Percentiles rank a stretch among this genome's conserved stretches.
These are phyloP conservation scores for Nidularia pulvinata DNA, from an alignment of 768 basidiomycete genomes.

Conservation along the genomic window DNA sequence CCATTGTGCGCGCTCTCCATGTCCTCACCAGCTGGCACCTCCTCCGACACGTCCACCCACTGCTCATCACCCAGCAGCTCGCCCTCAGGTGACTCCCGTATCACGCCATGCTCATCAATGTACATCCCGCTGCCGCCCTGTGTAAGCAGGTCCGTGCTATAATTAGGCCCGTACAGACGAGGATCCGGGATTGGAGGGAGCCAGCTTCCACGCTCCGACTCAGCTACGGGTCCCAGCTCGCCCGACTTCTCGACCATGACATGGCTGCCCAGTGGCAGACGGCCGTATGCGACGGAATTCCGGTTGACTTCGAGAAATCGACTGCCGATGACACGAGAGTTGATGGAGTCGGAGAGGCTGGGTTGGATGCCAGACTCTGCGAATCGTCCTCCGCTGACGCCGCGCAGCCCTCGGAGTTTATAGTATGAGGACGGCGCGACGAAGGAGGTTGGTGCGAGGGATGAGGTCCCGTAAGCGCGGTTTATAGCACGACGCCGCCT, in stretches of 20 bases:
- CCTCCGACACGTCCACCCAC: slow-evolving; percentile 60
- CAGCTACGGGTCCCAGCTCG: slow-evolving; percentile 36
- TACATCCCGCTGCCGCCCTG: slow-evolving; percentile 19
- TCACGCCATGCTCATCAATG: slow-evolving; percentile 32
- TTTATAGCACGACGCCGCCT: slow-evolving; percentile 51
- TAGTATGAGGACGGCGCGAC: slow-evolving; percentile 82
- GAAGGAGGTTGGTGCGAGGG: slow-evolving; percentile 76
- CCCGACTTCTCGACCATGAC: slow-evolving; percentile 53
- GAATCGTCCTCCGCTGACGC: slow-evolving; percentile 60
- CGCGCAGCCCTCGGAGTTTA: slow-evolving; percentile 62
- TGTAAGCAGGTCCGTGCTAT: slow-evolving; percentile 26
- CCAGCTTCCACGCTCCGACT: slow-evolving; percentile 24
- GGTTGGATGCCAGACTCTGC: slow-evolving; percentile 39
- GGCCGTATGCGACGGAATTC: slow-evolving; percentile 54
- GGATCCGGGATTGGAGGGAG: slow-evolving; percentile 52
- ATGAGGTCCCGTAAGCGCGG: slow-evolving; percentile 66
- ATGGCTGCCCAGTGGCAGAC: slow-evolving; percentile 60
- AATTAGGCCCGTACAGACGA: slow-evolving; percentile 54
- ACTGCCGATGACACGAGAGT: slow-evolving; percentile 63
- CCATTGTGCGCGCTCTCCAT: slow-evolving; percentile 35
- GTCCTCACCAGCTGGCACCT: slow-evolving; percentile 32
- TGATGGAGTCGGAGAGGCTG: slow-evolving; percentile 58
- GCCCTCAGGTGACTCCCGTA: slow-evolving; percentile 15
- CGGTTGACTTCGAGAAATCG: slow-evolving; percentile 74
- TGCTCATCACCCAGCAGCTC: slow-evolving; percentile 27